phyloP scores from a whole-genome alignment of 345 rosid genomes.

The Aquilaria malaccensis region DNA sequence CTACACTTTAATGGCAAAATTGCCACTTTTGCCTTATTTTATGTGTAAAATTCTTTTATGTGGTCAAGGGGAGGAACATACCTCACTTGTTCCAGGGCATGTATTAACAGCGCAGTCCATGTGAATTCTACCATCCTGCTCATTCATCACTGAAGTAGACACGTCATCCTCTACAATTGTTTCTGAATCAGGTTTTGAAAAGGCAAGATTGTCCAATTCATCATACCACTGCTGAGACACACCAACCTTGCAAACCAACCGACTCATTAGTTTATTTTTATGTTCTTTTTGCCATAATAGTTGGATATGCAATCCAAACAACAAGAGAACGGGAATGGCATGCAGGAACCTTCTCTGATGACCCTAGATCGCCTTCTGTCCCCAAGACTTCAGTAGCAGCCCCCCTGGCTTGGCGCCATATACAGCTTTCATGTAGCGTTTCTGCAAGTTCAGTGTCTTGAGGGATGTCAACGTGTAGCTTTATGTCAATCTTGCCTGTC shows the following conservation, averaged over 20 bases:
- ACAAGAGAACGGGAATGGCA: background rate
- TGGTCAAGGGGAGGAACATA: conserved; percentile 18
- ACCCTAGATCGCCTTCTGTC: conserved; percentile 30
- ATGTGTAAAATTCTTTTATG: no score
- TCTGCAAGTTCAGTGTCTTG: conserved; percentile 60
- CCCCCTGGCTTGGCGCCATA: conserved; percentile 88
- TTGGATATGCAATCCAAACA: background rate
- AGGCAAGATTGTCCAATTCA: conserved; percentile 78
- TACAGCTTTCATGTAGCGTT: conserved; percentile 66
- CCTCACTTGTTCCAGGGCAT: conserved; percentile 93
- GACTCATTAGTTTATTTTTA: background rate
- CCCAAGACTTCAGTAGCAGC: conserved; percentile 44
- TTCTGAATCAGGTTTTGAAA: conserved; percentile 41
- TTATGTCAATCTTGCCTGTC: conserved; percentile 66
- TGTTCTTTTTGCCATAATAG: background rate
- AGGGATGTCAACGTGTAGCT: conserved; percentile 60
- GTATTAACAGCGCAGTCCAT: conserved; percentile 60
- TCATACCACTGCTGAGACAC: conserved; percentile 89
- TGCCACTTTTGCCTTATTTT: no score
- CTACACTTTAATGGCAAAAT: no score
- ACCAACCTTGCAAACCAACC: conserved; percentile 52
- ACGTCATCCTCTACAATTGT: conserved; percentile 32
- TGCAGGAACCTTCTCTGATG: conserved; percentile 57
- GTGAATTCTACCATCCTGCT: conserved; percentile 33
- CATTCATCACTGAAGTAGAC: conserved; percentile 18